Base-by-base conservation (phyloP, 2,329 filamentous ascomycete genomes). In the Simplicillium aogashimaense region DNA sequence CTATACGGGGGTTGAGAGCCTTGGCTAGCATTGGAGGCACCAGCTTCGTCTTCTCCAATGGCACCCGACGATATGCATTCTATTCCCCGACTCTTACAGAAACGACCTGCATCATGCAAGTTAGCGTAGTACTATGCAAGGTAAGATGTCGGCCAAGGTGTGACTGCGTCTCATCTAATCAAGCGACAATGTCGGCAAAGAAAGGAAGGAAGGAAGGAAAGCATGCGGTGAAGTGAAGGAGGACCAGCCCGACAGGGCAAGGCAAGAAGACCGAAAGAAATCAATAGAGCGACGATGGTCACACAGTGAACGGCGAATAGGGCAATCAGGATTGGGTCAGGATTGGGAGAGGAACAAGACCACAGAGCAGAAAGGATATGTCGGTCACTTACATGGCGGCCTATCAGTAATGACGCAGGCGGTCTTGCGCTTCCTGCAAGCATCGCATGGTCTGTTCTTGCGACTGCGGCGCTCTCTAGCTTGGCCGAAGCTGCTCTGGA, bases 401-500 rank as follows among this genome's bases (percentile, higher is more conserved):
- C 59, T 53, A 10, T 54, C 54, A 25, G 62, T 58, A 40, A 70
- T 69, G 7, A 69, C 59, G 47, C 66, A 69, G n/a, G 63, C 66
- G 33, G 65, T 67, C 52, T 69, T 69, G 14, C 66, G 55, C 36
- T 54, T 54, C 8, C 65, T 61, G 45, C 66, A 69, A 10, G 58
- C 56, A 50, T 69, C 66, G 44, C 66, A 70, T 2, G 66, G 66
- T 18, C 64, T 58, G 42, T 64, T 65, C 51, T 69, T 69, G 42
- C 65, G 61, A 49, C 66, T 69, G 40, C 65, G 50, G 29, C 58
- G 60, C 47, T 60, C 54, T 37, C 63, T 51, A 15, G 63, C 55
- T 35, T 52, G 53, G 43, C 63, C 63, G 48, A 65, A 65, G 44
- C 60, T 60, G 50, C 61, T 65, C 43, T 63, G 59, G 38, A 66